A percentile compares a stretch with the other conserved stretches of the same genome.
These are phyloP conservation scores for Atkinsonella hypoxylon DNA, from an alignment of 2,329 filamentous ascomycete genomes.

Conservation along the genomic window DNA sequence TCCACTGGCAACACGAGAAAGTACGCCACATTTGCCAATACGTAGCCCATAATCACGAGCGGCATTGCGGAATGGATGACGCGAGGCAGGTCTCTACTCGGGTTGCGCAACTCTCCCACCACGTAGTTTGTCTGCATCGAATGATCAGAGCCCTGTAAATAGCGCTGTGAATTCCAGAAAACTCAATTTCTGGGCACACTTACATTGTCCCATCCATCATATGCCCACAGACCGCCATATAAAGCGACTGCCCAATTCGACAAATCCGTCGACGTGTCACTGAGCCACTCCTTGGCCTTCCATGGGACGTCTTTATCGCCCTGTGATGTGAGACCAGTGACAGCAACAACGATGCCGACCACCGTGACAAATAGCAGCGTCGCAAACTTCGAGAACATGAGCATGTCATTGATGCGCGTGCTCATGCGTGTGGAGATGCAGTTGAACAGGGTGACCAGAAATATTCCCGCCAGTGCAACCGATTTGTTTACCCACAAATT, in stretches of 20 bases:
- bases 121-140: slow-evolving; percentile 78
- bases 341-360: slow-evolving; percentile 77
- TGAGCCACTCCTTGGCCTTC: slow-evolving; percentile 83
- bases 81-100: slow-evolving; percentile 75
- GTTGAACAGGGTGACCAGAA: slow-evolving; percentile 72
- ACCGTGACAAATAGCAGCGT: slow-evolving; percentile 78
- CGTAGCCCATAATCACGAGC: slow-evolving; percentile 78
- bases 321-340: slow-evolving; percentile 69
- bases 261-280: slow-evolving; percentile 65
- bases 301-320: slow-evolving; percentile 70
- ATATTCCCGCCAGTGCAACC: slow-evolving; percentile 66
- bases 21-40: slow-evolving; percentile 86
- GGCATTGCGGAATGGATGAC: slow-evolving; percentile 97
- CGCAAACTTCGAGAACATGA: slow-evolving; percentile 96
- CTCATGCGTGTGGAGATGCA: slow-evolving; percentile 83
- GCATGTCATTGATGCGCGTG: slow-evolving; percentile 75
- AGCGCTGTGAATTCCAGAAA: too few relatives aligned
- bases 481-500: slow-evolving; percentile 85
- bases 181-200: slow-evolving; percentile 21
- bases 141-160: slow-evolving; percentile 5
- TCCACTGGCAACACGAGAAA: slow-evolving; percentile 80
- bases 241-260: slow-evolving; percentile 88
- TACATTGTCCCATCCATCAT: slow-evolving; percentile 98
- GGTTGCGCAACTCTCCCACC: slow-evolving; percentile 90
- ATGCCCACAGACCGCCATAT: slow-evolving; percentile 94